Evolutionary conservation across 129 eudicot species (phyloP).

Genomic region (Apium graveolens): DNA sequence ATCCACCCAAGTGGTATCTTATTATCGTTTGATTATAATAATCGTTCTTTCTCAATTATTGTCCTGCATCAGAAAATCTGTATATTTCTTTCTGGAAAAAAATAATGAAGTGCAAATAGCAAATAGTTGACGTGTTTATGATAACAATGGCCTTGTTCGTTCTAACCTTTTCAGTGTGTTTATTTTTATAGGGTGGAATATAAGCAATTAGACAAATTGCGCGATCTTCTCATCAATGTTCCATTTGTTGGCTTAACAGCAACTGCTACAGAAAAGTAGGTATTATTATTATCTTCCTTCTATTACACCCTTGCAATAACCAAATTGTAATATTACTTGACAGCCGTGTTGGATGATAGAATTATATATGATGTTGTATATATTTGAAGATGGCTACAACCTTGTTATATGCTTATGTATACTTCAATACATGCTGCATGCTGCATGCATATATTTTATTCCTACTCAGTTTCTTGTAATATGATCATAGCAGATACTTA

Average conservation of each 20-base stretch:
- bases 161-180: constrained; percentile 9
- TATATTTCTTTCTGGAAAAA: neutral
- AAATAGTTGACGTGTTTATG: neutral
- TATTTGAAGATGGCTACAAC: neutral
- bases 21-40: too few relatives aligned
- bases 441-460: neutral
- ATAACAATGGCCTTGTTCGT: neutral
- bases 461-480: neutral
- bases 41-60: too few relatives aligned
- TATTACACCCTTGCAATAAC: neutral
- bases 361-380: neutral
- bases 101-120: neutral
- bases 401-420: neutral
- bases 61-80: neutral
- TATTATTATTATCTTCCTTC: constrained; percentile 6
- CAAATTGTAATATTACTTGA: neutral
- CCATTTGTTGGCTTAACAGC: constrained; percentile 91
- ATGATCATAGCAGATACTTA: neutral
- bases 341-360: neutral
- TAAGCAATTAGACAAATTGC: constrained; percentile 68
- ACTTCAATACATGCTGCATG: neutral
- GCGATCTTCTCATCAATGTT: constrained; percentile 54
- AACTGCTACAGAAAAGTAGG: constrained; percentile 91
- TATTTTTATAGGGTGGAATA: constrained; percentile 66
- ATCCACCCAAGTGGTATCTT: too few relatives aligned